Base-by-base conservation (phyloP, 257 asterid genomes). In the Voacanga thouarsii region DNA sequence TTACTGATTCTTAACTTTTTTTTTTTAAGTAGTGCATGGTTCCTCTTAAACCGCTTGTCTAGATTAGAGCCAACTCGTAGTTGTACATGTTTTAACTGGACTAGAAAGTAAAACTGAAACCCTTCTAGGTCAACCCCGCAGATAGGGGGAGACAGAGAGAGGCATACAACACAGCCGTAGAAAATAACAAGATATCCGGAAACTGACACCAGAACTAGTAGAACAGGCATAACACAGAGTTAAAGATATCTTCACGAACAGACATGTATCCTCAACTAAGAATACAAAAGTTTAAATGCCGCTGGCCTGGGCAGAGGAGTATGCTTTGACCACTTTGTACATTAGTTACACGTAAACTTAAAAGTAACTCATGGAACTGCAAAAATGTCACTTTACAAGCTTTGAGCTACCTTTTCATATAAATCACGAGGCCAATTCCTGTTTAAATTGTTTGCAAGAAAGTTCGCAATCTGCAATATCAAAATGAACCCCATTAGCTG, bases 391-490 rank as follows among this genome's bases (percentile, higher is more conserved):
- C 73, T 77, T 89, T 91, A 91, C 86, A 94, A 83, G 88, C 92
- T 90, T 77, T 94, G 89, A 64, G 97, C 96, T 67, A 91, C 94
- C 86, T 88, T 92, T 75, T 94, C 99, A 63, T 90, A 94, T 78
- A 94, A 86, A 82, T 94, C 99, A 16, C 91, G 92, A 37, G 99
- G 99, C 99, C 99, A 94, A 83, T 87, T 94, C 83, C 89, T 83
- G 82, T 89, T 87, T 88, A 90, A 53, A 78, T 90, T 94, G 88
- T 87, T 92, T 15, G 98, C 97, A 5, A 94, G 97, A 76, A 94
- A 94, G 87, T 92, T 94, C 67, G 96, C 92, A 11, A 94, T 94
- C 99, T 94, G 97, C 90, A 85, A 61, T 59, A 78, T 43, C 50
- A 71, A 75, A 37, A 28, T 26, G 60, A 56, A 39, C 16, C 50